Base-by-base conservation (phyloP, 1,284 basidiomycete genomes). In the Rhodofomes roseus region DNA sequence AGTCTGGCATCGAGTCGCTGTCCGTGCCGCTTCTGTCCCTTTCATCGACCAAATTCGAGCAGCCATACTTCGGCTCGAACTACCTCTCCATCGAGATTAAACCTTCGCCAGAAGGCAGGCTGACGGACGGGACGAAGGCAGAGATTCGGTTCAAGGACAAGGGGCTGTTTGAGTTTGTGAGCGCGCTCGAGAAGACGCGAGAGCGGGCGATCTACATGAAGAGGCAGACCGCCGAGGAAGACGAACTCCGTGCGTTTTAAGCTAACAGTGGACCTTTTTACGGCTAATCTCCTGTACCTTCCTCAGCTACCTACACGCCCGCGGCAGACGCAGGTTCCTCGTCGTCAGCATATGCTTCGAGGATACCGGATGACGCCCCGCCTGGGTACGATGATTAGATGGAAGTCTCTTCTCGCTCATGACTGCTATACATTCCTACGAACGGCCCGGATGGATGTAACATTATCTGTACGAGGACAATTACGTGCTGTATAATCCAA, bases 191-290 rank as follows among this genome's bases (percentile, higher is more conserved):
- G 74, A 90, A 91, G 77, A 84, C 87, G 37, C 81, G 90, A 55
- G 88, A 91, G 73, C 77, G 81, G 54, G 84, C 84, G 27, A 83
- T 90, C 46, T 89, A 87, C 65, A 90, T 89, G 88, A 85, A 78
- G 69, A 77, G 87, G 51, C 85, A 86, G 66, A 71, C 74, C 64
- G 73, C 77, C 50, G 73, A 79, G 62, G 69, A 76, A 56, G 81
- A 84, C 55, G 89, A 89, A 31, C 70, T 89, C 51, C 90, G 89
- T 92, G 71, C 62, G 88, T 84, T 58, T 31, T 51, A 2, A 8
- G 1, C 9, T 20, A 22, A 14, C n/a, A 2, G 14, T 25, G 5
- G 4, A 23, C 36, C 23, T 7, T 20, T 4, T 18, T 8, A 14
- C 11, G 39, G 31, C 43, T 55, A n/a, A 31, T 12, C 25, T 25